These are phyloP conservation scores for Aspergillus quadricinctus DNA, from an alignment of 2,329 filamentous ascomycete genomes.

Conservation along the genomic window DNA sequence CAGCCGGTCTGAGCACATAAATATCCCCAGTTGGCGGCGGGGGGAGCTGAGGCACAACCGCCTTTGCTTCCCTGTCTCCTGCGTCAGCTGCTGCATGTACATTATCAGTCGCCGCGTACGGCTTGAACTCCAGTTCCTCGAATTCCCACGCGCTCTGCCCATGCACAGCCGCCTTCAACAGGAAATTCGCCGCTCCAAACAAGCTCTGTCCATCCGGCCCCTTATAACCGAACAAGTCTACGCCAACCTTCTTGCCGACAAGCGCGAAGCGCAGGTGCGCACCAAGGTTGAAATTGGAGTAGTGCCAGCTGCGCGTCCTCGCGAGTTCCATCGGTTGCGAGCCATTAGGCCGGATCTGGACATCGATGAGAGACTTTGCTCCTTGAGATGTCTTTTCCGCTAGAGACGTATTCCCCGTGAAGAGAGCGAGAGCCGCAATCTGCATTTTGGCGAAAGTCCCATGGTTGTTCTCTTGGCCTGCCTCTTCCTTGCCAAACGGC, in stretches of 20 bases:
- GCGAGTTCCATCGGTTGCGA: not conserved
- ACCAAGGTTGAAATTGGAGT: slow-evolving; percentile 3
- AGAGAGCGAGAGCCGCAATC: not conserved
- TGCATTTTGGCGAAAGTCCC: not conserved
- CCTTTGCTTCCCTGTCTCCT: not conserved
- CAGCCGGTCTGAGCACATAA: not conserved
- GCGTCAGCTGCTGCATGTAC: not conserved
- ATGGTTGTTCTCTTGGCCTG: not conserved
- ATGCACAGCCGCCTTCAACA: not conserved
- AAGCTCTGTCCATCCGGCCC: not conserved
- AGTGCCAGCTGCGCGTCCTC: slow-evolving; percentile 4
- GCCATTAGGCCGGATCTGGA: not conserved
- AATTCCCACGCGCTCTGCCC: not conserved
- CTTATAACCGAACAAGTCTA: not conserved
- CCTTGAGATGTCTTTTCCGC: not conserved
- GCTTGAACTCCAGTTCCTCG: not conserved
- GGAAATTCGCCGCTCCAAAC: not conserved
- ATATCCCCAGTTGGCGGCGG: not conserved
- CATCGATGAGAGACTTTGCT: not conserved
- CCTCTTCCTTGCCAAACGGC: not conserved
- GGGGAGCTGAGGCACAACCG: not conserved
- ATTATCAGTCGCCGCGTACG: not conserved
- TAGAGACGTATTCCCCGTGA: not conserved
- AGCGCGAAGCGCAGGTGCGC: not conserved
- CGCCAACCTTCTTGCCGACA: not conserved